phyloP scores from a whole-genome alignment of 2,329 filamentous ascomycete species.

The Apiospora hydei region DNA sequence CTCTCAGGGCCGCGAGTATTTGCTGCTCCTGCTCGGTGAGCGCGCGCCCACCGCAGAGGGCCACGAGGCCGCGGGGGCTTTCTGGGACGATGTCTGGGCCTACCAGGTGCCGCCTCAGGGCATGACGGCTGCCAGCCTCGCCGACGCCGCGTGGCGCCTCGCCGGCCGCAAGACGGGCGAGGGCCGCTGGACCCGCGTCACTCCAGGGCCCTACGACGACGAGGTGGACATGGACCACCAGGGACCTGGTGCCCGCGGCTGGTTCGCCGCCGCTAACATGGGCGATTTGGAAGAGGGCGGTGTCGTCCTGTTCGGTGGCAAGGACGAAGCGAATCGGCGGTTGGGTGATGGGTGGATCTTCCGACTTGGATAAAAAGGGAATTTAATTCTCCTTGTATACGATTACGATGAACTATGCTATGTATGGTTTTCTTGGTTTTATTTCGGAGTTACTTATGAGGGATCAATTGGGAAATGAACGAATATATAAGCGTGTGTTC shows the following conservation, averaged over 20 bases:
- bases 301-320: slow-evolving; percentile 67
- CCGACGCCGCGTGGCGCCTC: slow-evolving; percentile 61
- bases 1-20: slow-evolving; percentile 67
- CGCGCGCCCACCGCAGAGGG: slow-evolving; percentile 55
- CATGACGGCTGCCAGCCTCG: slow-evolving; percentile 62
- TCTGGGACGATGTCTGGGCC: slow-evolving; percentile 68
- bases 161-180: slow-evolving; percentile 62
- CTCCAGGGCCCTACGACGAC: slow-evolving; percentile 57
- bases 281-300: slow-evolving; percentile 66
- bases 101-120: slow-evolving; percentile 66
- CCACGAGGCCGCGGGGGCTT: slow-evolving; percentile 59
- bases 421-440: neutral
- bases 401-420: neutral
- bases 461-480: slow-evolving; percentile 17
- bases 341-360: slow-evolving; percentile 72
- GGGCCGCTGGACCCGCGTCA: slow-evolving; percentile 63
- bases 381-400: neutral
- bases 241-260: slow-evolving; percentile 61
- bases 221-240: slow-evolving; percentile 54
- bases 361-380: slow-evolving; percentile 50
- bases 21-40: slow-evolving; percentile 69
- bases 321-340: slow-evolving; percentile 57
- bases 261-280: slow-evolving; percentile 64
- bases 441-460: slow-evolving; percentile 24
- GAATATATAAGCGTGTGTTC: neutral